These are phyloP conservation scores for Aspergillus eucalypticola DNA, from an alignment of 2,329 filamentous ascomycete genomes.

Conservation along the genomic window DNA sequence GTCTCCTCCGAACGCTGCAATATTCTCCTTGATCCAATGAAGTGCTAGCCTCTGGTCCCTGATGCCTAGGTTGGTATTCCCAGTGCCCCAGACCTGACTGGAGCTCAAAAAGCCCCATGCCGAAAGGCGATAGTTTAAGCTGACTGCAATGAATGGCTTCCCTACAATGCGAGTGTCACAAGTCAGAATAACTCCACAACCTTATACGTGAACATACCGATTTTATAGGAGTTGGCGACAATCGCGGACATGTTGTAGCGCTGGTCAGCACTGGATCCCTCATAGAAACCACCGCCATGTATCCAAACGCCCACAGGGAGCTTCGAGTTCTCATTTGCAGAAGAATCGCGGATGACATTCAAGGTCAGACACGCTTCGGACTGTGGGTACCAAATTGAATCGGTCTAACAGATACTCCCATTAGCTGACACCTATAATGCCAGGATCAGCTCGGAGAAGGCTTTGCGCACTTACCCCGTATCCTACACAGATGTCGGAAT, in stretches of 20 bases:
- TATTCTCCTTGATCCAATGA: conserved; percentile 41
- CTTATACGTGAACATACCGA: conserved; percentile 30
- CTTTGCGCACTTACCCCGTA: conserved; percentile 45
- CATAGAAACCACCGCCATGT: conserved; percentile 57
- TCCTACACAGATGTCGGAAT: conserved; percentile 52
- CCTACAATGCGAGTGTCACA: conserved; percentile 14
- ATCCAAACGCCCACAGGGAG: conserved; percentile 65
- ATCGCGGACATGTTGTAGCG: conserved; percentile 66
- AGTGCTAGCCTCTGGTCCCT: conserved; percentile 41
- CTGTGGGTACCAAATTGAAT: conserved; percentile 38
- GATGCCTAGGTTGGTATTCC: conserved; percentile 60
- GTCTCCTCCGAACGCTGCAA: conserved; percentile 37
- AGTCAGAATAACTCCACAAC: background rate
- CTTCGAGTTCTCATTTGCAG: conserved; percentile 37
- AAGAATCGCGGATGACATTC: conserved; percentile 58
- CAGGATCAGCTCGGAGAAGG: background rate
- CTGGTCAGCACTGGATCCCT: conserved; percentile 53
- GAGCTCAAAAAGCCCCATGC: conserved; percentile 56
- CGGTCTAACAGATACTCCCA: conserved; percentile 24
- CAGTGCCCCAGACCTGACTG: conserved; percentile 43
- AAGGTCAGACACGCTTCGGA: conserved; percentile 63
- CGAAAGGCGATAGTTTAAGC: conserved; percentile 56
- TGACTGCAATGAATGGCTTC: conserved; percentile 57
- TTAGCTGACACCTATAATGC: background rate
- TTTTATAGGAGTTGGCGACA: conserved; percentile 55